Base-by-base conservation (phyloP, 2,329 filamentous ascomycete species). In the Alternaria sp. region DNA sequence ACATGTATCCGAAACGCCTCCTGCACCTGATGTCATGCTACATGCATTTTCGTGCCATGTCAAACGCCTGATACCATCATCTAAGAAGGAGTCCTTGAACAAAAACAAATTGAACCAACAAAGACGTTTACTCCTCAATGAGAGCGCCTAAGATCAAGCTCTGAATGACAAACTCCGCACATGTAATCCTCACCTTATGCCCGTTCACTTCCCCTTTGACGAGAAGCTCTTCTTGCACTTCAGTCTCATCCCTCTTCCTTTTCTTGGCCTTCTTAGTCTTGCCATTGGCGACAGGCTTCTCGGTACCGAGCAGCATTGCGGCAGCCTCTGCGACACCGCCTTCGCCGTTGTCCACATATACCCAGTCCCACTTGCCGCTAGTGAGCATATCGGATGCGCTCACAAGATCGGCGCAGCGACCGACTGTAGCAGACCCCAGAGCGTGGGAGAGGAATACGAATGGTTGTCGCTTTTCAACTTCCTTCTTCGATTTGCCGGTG, bases 91-190 rank as follows among this genome's bases (percentile, higher is more conserved):
- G 36, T 19, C 13, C 26, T 10, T n/a, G n/a, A n/a, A n/a, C n/a
- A n/a, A n/a, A n/a, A n/a, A n/a, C n/a, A n/a, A n/a, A n/a, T n/a
- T n/a, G n/a, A n/a, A 30, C 21, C 32, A 23, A 15, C 17, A 52
- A 40, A 36, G 7, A 26, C 44, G 46, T 30, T 59, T n/a, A 76
- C 53, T 88, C 86, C 65, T 92, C 90, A 56, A 93, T 87, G 69
- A 97, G 81, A 64, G 89, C 88, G 1, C 94, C 95, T 54, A 97
- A 79, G 67, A 99, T 97, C 62, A 98, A 83, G 78, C 93, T 97
- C 83, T 99, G 95, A 59, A 97, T 90, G 21, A 98, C 89, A 75
- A 95, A 89, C 80, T 98, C 95, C 77, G 96, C 91, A 59, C 90
- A 91, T 56, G 97, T 86, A 47, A 96, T 86, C 66, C 86, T 87